Base-by-base conservation (phyloP, 805 yeast species). In the Martiniozyma abietophila region DNA sequence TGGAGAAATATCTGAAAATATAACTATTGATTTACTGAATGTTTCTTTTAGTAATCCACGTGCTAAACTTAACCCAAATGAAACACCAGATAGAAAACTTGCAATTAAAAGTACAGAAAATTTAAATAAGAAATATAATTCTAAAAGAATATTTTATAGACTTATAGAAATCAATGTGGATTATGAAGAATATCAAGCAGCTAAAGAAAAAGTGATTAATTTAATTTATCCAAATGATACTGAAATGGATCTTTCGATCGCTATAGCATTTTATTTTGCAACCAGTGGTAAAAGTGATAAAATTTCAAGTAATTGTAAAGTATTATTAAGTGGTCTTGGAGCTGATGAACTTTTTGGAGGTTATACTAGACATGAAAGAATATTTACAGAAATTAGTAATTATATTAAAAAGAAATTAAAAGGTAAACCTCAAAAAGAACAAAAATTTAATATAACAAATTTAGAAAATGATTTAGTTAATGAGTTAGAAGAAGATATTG, bases 331-430 rank as follows among this genome's bases (percentile, higher is more conserved):
- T 35, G 99, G 99, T 0, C 64, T 92, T 9, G 99, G 99, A 1
- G 98, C 98, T 0, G 99, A 92, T 59, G 99, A 92, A 56, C 59
- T 92, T 14, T 88, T 82, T 62, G 99, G 95, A 0, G 99, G 99
- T 0, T 92, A 92, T 53, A 82, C 94, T 16, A 67, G 96, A 29
- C 94, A 92, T 46, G 78, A 73, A 41, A 56, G 71, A 22, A 49
- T 70, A 2, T 69, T 71, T 49, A 58, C 64, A 0, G 45, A 47
- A 9, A 34, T 51, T 5, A 41, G 58, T 36, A 44, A 48, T 41
- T 36, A 52, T 41, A 31, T 43, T 27, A 38, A 46, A 35, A 34
- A 51, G 17, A 19, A 14, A n/a, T 8, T 46, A 7, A 47, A 48
- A 21, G 37, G 40, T 14, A 47, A 40, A 33, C 50, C 53, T 1